phyloP scores from a whole-genome alignment of 108 stramenopile species.

The Cyclotella atomus region DNA sequence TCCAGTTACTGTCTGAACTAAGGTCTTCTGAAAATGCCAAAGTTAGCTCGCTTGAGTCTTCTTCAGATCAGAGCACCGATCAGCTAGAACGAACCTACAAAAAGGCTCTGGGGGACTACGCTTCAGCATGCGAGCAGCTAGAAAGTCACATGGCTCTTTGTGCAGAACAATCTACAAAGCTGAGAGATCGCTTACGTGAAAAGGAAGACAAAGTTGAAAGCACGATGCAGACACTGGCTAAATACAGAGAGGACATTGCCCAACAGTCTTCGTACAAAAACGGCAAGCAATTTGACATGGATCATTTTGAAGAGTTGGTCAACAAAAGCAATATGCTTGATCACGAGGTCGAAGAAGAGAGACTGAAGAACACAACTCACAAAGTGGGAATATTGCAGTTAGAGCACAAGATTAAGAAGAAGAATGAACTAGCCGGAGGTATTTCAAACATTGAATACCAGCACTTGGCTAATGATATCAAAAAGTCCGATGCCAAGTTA shows the following conservation, averaged over 20 bases:
- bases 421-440: constrained; percentile 15
- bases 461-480: neutral
- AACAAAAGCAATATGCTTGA: neutral
- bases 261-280: constrained; percentile 17
- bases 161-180: neutral
- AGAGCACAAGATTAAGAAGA: constrained; percentile 10
- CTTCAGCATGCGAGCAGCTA: constrained; percentile 2
- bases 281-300: constrained; percentile 1
- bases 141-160: constrained; percentile 3
- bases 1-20: neutral
- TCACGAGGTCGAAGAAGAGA: constrained; percentile 15
- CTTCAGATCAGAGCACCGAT: neutral
- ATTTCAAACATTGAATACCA: constrained; percentile 20
- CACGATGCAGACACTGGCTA: neutral
- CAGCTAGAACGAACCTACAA: constrained; percentile 15
- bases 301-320: constrained; percentile 5
- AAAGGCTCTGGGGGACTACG: constrained; percentile 9
- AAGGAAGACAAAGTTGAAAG: constrained; percentile 19
- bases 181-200: constrained; percentile 10
- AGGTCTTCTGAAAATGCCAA: neutral
- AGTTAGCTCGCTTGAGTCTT: neutral
- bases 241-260: constrained; percentile 9
- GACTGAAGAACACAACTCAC: neutral
- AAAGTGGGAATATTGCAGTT: constrained; percentile 6
- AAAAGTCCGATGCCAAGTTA: constrained; percentile 10